A percentile compares a stretch with the other conserved stretches of the same genome.
These are phyloP conservation scores for Penicillium fimorum DNA, from an alignment of 495 filamentous ascomycete species.

Conservation along the genomic window DNA sequence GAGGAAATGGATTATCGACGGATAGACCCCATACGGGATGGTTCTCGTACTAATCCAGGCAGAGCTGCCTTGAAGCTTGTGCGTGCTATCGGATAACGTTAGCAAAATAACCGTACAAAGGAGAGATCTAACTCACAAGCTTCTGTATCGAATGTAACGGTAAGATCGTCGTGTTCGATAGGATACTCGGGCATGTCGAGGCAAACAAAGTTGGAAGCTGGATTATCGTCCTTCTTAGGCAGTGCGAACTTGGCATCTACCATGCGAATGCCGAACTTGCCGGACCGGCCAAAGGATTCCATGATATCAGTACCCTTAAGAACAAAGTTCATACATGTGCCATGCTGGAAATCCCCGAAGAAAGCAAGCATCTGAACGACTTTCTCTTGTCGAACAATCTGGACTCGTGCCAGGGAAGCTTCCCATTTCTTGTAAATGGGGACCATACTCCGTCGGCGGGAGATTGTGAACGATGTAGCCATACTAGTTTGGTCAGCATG, in stretches of 20 bases:
- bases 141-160: conserved; percentile 75
- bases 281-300: conserved; percentile 64
- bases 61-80: conserved; percentile 44
- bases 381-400: conserved; percentile 72
- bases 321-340: conserved; percentile 81
- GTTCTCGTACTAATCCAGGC: conserved; percentile 47
- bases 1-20: conserved; percentile 36
- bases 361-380: conserved; percentile 75
- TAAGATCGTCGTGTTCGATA: conserved; percentile 86
- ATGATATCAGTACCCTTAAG: conserved; percentile 78
- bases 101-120: not conserved
- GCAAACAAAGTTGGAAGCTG: conserved; percentile 68
- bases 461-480: conserved; percentile 72
- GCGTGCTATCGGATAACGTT: conserved; percentile 39
- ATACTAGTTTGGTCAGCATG: conserved; percentile 35
- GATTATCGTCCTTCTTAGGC: conserved; percentile 59
- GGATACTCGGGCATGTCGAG: conserved; percentile 85
- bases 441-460: conserved; percentile 82
- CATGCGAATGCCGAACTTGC: conserved; percentile 68
- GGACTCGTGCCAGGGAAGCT: conserved; percentile 68
- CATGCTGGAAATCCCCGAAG: conserved; percentile 75
- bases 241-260: conserved; percentile 89
- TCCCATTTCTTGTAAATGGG: conserved; percentile 91
- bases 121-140: conserved; percentile 57
- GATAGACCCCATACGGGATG: conserved; percentile 51